Evolutionary conservation across 345 rosid species (phyloP).

Genomic region (Salix brachista): DNA sequence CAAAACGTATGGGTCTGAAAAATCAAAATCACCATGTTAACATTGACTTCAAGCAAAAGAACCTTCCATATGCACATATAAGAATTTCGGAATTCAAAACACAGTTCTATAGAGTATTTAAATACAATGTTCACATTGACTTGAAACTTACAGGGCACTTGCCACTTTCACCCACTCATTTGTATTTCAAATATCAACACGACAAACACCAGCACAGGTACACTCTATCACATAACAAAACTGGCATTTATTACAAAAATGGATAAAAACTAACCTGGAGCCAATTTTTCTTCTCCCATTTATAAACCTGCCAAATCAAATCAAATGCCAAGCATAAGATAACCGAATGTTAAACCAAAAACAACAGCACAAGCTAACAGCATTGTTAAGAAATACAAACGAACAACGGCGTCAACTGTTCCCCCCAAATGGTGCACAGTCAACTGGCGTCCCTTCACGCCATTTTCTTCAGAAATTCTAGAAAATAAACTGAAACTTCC

Average conservation of each 20-base stretch:
- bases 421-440: no score
- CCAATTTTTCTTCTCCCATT: conserved; percentile 3
- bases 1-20: conserved; percentile 14
- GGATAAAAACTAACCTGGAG: background rate
- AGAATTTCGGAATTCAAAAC: background rate
- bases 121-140: background rate
- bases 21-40: background rate
- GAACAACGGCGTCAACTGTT: no score
- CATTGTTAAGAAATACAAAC: no score
- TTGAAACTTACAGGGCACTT: background rate
- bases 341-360: background rate
- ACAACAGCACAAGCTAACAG: background rate
- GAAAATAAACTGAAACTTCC: no score
- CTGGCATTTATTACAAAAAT: background rate
- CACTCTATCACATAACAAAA: background rate
- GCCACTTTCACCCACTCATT: background rate
- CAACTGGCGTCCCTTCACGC: no score
- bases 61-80: background rate
- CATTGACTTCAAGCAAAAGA: background rate
- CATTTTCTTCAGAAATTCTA: no score
- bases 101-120: background rate
- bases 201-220: background rate
- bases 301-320: background rate
- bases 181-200: background rate
- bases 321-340: background rate